phyloP scores from a whole-genome alignment of 139 green algal species.

The Zygnema circumcarinatum region DNA sequence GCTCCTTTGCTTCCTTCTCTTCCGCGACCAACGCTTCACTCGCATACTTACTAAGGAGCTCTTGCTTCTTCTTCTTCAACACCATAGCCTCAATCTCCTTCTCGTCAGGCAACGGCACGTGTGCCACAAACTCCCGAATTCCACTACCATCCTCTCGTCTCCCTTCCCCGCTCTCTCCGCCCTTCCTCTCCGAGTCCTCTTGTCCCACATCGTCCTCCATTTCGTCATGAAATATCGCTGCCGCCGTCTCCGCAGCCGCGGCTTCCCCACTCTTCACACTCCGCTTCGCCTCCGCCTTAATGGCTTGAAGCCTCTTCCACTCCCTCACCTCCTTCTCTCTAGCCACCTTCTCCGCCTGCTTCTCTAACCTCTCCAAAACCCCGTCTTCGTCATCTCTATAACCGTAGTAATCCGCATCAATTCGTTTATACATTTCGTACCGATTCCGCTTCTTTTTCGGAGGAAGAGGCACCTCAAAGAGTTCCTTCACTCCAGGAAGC shows the following conservation, averaged over 20 bases:
- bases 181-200: conserved; percentile 20
- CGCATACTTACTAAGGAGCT: conserved; percentile 61
- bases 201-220: conserved; percentile 9
- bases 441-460: conserved; percentile 58
- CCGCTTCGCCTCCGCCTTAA: conserved; percentile 42
- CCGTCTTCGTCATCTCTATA: conserved; percentile 62
- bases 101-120: conserved; percentile 91
- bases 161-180: neutral
- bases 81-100: conserved; percentile 90
- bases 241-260: neutral
- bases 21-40: conserved; percentile 39
- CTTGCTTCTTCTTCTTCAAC: conserved; percentile 90
- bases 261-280: conserved; percentile 51
- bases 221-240: neutral
- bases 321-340: conserved; percentile 21
- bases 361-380: conserved; percentile 51
- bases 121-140: conserved; percentile 80
- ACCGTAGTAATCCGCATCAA: conserved; percentile 97
- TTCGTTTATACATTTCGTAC: conserved; percentile 84
- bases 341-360: conserved; percentile 22
- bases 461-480: conserved; percentile 89
- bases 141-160: conserved; percentile 3
- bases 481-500: conserved; percentile 75
- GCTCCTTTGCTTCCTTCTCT: conserved; percentile 54
- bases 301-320: conserved; percentile 35